Base-by-base conservation (phyloP, 805 yeast species). In the Cyberlindnera xylosilytica region DNA sequence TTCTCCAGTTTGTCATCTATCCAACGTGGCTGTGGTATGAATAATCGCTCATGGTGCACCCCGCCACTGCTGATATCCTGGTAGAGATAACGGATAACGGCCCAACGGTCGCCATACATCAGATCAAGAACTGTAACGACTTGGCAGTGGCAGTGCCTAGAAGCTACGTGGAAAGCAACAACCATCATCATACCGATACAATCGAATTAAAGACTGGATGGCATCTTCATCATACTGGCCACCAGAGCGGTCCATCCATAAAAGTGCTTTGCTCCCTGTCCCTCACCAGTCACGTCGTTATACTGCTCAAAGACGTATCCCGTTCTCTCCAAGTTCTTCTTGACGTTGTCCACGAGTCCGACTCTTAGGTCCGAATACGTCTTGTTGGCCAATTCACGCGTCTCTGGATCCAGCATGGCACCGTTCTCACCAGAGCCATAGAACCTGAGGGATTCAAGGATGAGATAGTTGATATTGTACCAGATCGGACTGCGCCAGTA, bases 401-500 rank as follows among this genome's bases (percentile, higher is more conserved):
- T 56, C 13, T 59, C 57, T 1, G 52, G 50, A 5, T 61, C 65
- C 2, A 72, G 56, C 26, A 37, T 36, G 1, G 46, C 42, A 3
- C 49, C 56, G 33, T 51, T 47, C 4, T 38, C 58, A 7, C 55
- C 50, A n/a, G 57, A 45, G 2, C 55, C 56, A 56, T 90, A 91
- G 59, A 78, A 65, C 24, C 68, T 61, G 47, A 93, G 67, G 4
- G 86, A 74, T 40, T 88, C 93, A 33, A 93, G 68, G 4, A 82
- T 70, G 62, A 93, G 66, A 57, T 88, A 91, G 66, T 93, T 93
- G 57, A 93, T 85, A 61, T 89, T 86, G 53, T 89, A 70, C 98
- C 98, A 93, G 20, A 93, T 73, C 16, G 95, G 87, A 1, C 97
- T 93, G 49, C 96, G 76, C 99, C 99, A 93, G 66, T 93, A 93